phyloP scores from a whole-genome alignment of 257 asterid genomes.

The Craterostigma plantagineum region DNA sequence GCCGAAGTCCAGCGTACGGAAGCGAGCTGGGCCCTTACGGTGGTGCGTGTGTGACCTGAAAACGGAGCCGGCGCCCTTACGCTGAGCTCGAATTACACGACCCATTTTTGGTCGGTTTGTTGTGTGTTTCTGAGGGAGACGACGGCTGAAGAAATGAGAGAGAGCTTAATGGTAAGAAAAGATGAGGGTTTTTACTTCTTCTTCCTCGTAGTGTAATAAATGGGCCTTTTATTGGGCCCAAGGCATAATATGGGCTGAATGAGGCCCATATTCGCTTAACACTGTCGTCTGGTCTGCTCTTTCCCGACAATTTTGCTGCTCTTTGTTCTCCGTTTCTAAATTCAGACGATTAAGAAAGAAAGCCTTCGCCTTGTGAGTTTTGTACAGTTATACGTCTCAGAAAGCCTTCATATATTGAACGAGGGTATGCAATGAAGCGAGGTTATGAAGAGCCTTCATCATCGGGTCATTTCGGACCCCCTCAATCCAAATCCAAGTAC shows the following conservation, averaged over 20 bases:
- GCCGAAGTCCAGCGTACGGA: slow-evolving; percentile 3
- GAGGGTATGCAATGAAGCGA: slow-evolving; percentile 43
- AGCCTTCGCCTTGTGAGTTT: no score
- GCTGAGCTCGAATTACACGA: slow-evolving; percentile 6
- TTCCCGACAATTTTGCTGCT: no score
- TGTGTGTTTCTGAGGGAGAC: background rate
- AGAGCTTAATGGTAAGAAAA: background rate
- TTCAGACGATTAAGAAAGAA: no score
- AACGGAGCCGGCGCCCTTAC: slow-evolving; percentile 4
- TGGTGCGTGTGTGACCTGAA: slow-evolving; percentile 3
- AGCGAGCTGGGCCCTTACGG: slow-evolving; percentile 5
- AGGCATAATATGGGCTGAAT: no score
- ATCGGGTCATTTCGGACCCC: slow-evolving; percentile 51
- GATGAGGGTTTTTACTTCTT: background rate
- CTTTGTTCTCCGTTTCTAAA: no score
- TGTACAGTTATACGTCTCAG: background rate
- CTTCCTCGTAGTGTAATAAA: no score
- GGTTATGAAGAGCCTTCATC: slow-evolving; percentile 63
- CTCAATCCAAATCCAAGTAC: slow-evolving; percentile 57
- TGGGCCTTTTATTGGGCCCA: no score
- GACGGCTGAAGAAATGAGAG: slow-evolving; percentile 3
- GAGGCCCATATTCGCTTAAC: no score
- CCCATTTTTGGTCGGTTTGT: background rate
- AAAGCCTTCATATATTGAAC: slow-evolving; percentile 1
- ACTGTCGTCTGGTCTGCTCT: no score